Evolutionary conservation across 2,329 filamentous ascomycete species (phyloP), one percentile per base, ranked within the genome.

Genomic region (Aspergillus fructus): DNA sequence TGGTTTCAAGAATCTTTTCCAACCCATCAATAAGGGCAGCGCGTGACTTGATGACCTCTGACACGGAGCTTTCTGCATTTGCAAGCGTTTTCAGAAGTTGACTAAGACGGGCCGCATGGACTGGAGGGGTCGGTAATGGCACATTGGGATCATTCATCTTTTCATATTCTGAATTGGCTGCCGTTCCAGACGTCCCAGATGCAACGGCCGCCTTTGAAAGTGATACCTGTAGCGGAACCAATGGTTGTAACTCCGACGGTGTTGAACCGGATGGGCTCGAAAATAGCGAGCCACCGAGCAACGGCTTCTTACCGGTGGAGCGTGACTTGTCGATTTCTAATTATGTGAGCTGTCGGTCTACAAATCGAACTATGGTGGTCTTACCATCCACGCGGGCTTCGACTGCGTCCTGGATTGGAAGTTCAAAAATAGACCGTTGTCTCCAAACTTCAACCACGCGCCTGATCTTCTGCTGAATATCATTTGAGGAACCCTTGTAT

Each of bases 391-490:
- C 81, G 30, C 89, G 84, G 57, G 84, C 79, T 70, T 97, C 93
- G 52, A 97, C 86, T 1, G 89, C 89, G 56, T 87, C 85, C 71
- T 96, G 88, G 49, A 96, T 90, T 0, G 89, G 84, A 1, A 74
- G 74, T 60, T 96, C 91, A 67, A 99, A 99, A 46, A 99, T 94
- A 52, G 81, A 78, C 37, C 94, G 84, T 67, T 93, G 87, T 69
- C 89, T 88, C 94, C 94, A 99, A 17, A 99, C 94, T 68, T 97
- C 93, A 3, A 97, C 85, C 0, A 97, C 93, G 33, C 94, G 85
- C 59, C 89, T 85, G 39, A 99, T 81, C 73, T 97, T 97, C 58
- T 85, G 84, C 72, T 97, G 94, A 27, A 96, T 86, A 51, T 99
- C 93, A 39, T 86, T 83, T 7, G 90, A 86, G 2, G 92, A 88